phyloP scores from a whole-genome alignment of 176 grass and related monocot genomes.

The Olyra latifolia region DNA sequence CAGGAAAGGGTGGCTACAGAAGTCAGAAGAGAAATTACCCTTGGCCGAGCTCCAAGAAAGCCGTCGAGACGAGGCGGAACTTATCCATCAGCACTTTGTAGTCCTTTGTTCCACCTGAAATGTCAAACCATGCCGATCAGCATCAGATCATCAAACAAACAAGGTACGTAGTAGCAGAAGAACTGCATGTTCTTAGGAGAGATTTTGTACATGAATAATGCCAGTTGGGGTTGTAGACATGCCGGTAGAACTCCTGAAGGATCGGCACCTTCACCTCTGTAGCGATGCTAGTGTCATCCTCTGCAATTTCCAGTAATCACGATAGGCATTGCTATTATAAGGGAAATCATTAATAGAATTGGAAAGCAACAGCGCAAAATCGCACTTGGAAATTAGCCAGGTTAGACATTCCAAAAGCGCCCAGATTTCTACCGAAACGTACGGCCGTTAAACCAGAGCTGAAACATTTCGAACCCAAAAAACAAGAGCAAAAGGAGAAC shows the following conservation, averaged over 20 bases:
- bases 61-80: constrained; percentile 64
- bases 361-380: neutral
- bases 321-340: neutral
- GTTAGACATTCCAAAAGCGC: neutral
- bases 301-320: constrained; percentile 39
- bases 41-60: constrained; percentile 82
- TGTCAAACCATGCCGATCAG: neutral
- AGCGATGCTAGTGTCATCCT: constrained; percentile 91
- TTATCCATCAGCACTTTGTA: constrained; percentile 94
- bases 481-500: neutral
- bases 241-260: constrained; percentile 62
- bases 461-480: neutral
- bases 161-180: neutral
- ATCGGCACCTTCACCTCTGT: constrained; percentile 84
- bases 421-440: neutral
- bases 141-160: neutral
- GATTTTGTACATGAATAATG: constrained; percentile 57
- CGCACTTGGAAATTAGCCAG: neutral
- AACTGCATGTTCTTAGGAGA: neutral
- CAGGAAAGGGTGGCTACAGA: neutral
- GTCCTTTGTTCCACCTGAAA: constrained; percentile 82
- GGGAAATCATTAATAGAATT: neutral
- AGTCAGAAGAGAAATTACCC: constrained; percentile 44
- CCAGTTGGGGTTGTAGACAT: constrained; percentile 79
- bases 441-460: neutral